These are phyloP conservation scores for Endotrypanum monterogeii DNA, from an alignment of 208 protist species.

Conservation along the genomic window DNA sequence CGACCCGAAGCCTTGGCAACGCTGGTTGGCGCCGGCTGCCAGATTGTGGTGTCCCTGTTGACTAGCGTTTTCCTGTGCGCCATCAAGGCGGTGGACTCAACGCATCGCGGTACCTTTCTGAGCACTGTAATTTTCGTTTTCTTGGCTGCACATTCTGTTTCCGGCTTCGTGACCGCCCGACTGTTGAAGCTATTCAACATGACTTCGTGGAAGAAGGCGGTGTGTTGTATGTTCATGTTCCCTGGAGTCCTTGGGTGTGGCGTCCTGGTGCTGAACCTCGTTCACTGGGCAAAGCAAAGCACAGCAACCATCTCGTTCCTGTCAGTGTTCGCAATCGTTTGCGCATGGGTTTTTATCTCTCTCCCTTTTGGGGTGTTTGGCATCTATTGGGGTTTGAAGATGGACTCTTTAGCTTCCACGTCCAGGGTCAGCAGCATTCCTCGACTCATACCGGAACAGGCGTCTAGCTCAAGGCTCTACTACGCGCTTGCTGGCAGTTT, in stretches of 20 bases:
- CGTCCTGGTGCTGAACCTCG: conserved; percentile 70
- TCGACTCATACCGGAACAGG: conserved; percentile 89
- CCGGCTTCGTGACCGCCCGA: conserved; percentile 89
- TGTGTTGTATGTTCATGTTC: conserved; percentile 48
- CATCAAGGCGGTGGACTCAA: conserved; percentile 88
- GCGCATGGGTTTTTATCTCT: conserved; percentile 90
- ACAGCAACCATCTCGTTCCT: conserved; percentile 69
- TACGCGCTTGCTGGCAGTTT: conserved; percentile 58
- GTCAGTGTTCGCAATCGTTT: conserved; percentile 48
- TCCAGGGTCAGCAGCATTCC: conserved; percentile 94
- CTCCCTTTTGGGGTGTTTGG: conserved; percentile 94
- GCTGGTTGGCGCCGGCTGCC: conserved; percentile 89
- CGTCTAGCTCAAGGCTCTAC: conserved; percentile 31
- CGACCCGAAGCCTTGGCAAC: conserved; percentile 76
- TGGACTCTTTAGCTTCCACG: conserved; percentile 58
- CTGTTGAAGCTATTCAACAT: conserved; percentile 89
- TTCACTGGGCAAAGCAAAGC: conserved; percentile 63
- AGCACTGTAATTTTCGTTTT: conserved; percentile 75
- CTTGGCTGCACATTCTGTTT: conserved; percentile 59
- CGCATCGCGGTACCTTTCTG: conserved; percentile 91
- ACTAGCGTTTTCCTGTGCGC: conserved; percentile 63
- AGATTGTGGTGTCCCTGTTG: conserved; percentile 81
- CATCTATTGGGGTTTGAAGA: conserved; percentile 90
- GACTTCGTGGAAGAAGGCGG: conserved; percentile 80
- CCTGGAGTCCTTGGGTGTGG: conserved; percentile 38